Evolutionary conservation across 768 basidiomycete species (phyloP).

Genomic region (Leccinum imitatum): DNA sequence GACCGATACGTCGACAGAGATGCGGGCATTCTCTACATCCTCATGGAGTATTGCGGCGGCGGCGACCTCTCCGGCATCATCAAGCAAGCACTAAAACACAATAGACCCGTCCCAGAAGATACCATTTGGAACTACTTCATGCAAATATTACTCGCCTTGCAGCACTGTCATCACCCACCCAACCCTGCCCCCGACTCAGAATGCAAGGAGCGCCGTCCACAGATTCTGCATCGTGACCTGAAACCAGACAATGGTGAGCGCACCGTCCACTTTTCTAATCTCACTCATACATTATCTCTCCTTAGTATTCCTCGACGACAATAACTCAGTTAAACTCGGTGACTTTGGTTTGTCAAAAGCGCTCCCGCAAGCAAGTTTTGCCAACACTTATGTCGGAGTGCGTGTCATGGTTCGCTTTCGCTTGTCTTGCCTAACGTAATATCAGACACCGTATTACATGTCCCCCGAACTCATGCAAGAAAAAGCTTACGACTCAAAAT

Average conservation of each 20-base stretch:
- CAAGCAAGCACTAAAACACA: conserved; percentile 68
- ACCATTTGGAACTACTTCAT: conserved; percentile 95
- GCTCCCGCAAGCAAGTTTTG: conserved; percentile 82
- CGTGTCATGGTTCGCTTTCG: conserved; percentile 27
- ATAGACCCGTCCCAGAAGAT: conserved; percentile 82
- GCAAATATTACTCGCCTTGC: conserved; percentile 86
- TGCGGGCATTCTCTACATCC: conserved; percentile 88
- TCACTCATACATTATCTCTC: not conserved
- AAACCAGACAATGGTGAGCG: conserved; percentile 94
- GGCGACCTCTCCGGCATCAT: conserved; percentile 91
- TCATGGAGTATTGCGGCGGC: conserved; percentile 99
- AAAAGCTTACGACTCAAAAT: conserved; percentile 95
- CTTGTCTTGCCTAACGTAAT: not conserved
- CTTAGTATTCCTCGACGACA: conserved; percentile 85
- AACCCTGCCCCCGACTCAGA: conserved; percentile 36
- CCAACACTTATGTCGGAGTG: conserved; percentile 96
- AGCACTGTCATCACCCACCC: conserved; percentile 88
- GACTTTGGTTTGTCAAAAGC: conserved; percentile 97
- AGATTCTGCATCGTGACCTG: conserved; percentile 90
- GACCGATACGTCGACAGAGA: conserved; percentile 92
- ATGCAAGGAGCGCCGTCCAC: conserved; percentile 56
- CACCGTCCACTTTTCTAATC: no score
- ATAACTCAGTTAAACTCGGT: conserved; percentile 88
- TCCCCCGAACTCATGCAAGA: conserved; percentile 98
- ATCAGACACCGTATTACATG: conserved; percentile 99